Evolutionary conservation across 2,329 filamentous ascomycete species (phyloP).

Genomic region (Metarhizium robertsii): DNA sequence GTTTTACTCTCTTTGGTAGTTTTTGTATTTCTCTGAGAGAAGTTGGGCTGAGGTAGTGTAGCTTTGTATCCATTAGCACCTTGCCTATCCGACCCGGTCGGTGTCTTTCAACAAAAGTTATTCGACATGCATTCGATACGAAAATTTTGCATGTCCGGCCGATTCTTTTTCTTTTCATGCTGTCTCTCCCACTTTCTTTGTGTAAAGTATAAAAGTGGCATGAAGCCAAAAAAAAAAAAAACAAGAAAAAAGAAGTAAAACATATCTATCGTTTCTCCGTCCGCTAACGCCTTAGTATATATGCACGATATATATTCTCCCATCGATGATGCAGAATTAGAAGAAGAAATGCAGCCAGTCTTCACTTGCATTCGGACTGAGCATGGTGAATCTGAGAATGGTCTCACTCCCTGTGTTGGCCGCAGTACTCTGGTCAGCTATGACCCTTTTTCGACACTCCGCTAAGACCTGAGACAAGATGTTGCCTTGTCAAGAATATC

Average conservation of each 20-base stretch:
- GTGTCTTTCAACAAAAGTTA: background rate
- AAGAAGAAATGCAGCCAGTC: background rate
- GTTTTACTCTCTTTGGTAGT: background rate
- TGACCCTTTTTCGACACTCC: background rate
- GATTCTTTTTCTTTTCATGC: background rate
- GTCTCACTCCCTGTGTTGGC: background rate
- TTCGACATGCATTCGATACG: background rate
- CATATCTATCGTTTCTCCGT: constrained; percentile 6
- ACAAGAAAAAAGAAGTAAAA: background rate
- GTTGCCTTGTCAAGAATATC: background rate
- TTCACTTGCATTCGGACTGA: background rate
- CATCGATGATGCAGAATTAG: background rate
- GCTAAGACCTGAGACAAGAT: background rate
- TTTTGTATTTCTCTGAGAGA: background rate
- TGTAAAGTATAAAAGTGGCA: background rate
- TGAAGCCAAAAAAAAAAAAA: constrained; percentile 1
- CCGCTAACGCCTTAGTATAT: constrained; percentile 8
- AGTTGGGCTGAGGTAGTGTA: background rate
- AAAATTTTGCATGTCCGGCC: background rate
- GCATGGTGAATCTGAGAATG: background rate
- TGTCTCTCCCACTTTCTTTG: background rate
- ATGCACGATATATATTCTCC: constrained; percentile 6
- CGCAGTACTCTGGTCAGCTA: background rate
- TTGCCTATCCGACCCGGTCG: background rate
- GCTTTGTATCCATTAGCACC: background rate